These are phyloP conservation scores for Xanthoconium purpureum DNA, from an alignment of 768 basidiomycete genomes.

Conservation along the genomic window DNA sequence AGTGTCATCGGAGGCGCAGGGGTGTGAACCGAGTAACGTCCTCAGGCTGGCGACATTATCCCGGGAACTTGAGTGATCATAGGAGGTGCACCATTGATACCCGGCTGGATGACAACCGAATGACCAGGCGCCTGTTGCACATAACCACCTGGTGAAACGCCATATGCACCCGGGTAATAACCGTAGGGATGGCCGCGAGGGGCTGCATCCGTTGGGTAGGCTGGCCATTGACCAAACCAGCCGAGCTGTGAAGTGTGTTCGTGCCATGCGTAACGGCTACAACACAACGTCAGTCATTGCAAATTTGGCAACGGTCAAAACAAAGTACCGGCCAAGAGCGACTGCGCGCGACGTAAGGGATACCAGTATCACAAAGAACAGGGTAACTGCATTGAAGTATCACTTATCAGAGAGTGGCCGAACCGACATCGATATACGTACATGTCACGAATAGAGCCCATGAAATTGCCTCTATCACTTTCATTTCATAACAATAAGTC, in stretches of 20 bases:
- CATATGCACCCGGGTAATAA: slow-evolving; percentile 31
- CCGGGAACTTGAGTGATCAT: slow-evolving; percentile 59
- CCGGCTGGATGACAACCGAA: slow-evolving; percentile 67
- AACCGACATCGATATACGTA: slow-evolving; percentile 25
- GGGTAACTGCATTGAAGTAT: slow-evolving; percentile 30
- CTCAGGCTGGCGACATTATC: slow-evolving; percentile 23
- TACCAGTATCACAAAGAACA: slow-evolving; percentile 56
- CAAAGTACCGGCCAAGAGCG: slow-evolving; percentile 29
- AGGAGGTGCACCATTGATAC: slow-evolving; percentile 55
- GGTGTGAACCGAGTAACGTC: background rate
- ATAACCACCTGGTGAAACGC: slow-evolving; percentile 29
- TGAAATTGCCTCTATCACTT: slow-evolving; percentile 73
- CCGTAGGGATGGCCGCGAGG: slow-evolving; percentile 22
- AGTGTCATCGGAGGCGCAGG: background rate
- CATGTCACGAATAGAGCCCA: slow-evolving; percentile 66
- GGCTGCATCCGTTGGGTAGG: slow-evolving; percentile 39
- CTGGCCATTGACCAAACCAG: slow-evolving; percentile 74
- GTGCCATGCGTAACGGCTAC: slow-evolving; percentile 32
- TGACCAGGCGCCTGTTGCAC: slow-evolving; percentile 55
- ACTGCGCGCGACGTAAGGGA: slow-evolving; percentile 46
- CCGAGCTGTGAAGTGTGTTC: slow-evolving; percentile 54
- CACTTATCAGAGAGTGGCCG: background rate
- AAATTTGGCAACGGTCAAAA: background rate
- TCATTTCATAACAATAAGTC: slow-evolving; percentile 75
- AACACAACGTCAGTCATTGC: background rate